Evolutionary conservation across 2,329 filamentous ascomycete species (phyloP).

Genomic region (Fusarium gaditjirri): DNA sequence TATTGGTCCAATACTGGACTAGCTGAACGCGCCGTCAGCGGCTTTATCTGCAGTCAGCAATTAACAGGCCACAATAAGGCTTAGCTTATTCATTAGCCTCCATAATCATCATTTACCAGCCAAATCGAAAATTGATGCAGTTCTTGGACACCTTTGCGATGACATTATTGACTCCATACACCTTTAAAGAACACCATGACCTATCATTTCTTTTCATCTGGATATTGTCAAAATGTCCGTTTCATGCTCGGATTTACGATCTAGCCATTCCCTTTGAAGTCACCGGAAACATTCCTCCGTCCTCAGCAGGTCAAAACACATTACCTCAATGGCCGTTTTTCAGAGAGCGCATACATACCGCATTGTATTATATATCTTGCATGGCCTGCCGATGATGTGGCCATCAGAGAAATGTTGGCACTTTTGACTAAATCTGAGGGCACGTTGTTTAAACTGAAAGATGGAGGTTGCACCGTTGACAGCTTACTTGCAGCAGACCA

Average conservation of each 20-base stretch:
- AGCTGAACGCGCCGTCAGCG: not conserved
- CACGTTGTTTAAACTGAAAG: not conserved
- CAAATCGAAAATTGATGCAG: not conserved
- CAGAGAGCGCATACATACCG: accelerated
- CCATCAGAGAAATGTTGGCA: not conserved
- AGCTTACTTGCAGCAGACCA: not conserved
- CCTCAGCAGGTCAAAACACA: not conserved
- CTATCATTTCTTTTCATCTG: not conserved
- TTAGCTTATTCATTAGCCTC: not conserved
- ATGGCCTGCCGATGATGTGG: not conserved
- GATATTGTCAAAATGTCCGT: not conserved
- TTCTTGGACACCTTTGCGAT: not conserved
- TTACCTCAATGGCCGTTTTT: not conserved
- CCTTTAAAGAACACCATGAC: not conserved
- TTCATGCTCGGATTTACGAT: accelerated
- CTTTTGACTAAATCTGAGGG: not conserved
- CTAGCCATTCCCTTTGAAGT: not conserved
- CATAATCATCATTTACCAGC: not conserved
- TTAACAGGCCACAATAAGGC: not conserved
- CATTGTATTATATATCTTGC: not conserved
- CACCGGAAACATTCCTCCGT: no score
- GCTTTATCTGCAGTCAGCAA: not conserved
- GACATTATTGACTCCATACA: not conserved
- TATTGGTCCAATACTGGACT: not conserved
- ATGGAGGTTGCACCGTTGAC: not conserved